Evolutionary conservation across 202 grass and related monocot genomes (phyloP), one percentile per base, ranked within the genome.

Genomic region (Digitaria exilis): DNA sequence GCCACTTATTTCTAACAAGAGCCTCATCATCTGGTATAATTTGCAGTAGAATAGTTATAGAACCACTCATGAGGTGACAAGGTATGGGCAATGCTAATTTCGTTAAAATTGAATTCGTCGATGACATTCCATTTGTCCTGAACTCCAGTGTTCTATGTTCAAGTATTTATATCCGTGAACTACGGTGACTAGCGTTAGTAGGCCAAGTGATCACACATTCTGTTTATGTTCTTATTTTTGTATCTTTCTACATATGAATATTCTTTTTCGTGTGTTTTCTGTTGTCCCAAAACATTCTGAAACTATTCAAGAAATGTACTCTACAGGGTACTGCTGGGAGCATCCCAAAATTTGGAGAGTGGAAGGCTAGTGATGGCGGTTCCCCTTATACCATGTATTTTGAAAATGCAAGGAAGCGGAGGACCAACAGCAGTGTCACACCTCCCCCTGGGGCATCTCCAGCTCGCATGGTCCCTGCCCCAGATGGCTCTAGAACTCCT

Each of bases 341-440:
- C 7, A 72, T 85, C 57, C 84, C 84, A 51, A 85, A 22, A 60
- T 86, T 86, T 8, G 84, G 84, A 0, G 68, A 80, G 4, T 86
- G 84, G 84, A 80, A 73, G 58, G 24, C 68, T 5, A 34, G 8
- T 18, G 45, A 64, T 7, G 34, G 34, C 5, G 30, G 25, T 3
- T 30, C 57, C 18, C 84, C 67, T 0, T 86, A 73, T 17, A 86
- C 84, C 57, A 72, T 80, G 55, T 80, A 73, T 48, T 86, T 80
- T 14, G 84, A 86, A 9, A 63, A 54, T 9, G 84, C 76, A 1
- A 54, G 84, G 14, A 77, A 86, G 58, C 46, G 58, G 42, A 73
- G 48, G 58, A 73, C 6, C 48, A 64, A 50, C 25, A 71, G 44
- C 46, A 32, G 76, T 19, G 42, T 52, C 2, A 4, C 58, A 12